Evolutionary conservation across 2,329 filamentous ascomycete species (phyloP).

Genomic region (Aspergillus pseudonomiae): DNA sequence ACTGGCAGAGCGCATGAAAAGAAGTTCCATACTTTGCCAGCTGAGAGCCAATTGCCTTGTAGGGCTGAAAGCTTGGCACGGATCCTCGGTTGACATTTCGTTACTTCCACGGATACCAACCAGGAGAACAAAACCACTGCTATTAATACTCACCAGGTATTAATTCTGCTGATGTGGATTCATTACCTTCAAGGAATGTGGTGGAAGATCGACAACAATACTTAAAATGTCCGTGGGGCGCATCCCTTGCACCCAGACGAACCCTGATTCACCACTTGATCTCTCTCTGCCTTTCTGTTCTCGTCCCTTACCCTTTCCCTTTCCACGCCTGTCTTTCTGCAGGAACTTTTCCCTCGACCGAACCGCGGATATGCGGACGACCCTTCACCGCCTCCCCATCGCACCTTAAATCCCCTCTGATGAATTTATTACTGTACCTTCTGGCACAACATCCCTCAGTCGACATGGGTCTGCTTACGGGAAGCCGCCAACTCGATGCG

Average conservation of each 20-base stretch:
- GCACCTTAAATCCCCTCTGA: neutral
- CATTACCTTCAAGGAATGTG: neutral
- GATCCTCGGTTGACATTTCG: constrained; percentile 11
- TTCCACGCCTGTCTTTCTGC: neutral
- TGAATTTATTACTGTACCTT: neutral
- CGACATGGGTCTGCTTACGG: constrained; percentile 33
- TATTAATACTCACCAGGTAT: no score
- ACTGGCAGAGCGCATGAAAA: neutral
- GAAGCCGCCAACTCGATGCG: constrained; percentile 20
- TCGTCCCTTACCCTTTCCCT: neutral
- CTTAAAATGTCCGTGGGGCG: neutral
- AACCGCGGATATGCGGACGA: neutral
- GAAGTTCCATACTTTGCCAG: no score
- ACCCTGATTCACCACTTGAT: neutral
- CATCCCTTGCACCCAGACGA: neutral
- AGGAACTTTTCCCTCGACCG: neutral
- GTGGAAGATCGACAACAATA: neutral
- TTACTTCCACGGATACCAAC: constrained; percentile 3
- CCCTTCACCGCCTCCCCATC: neutral
- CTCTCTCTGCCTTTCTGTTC: neutral
- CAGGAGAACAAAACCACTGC: no score
- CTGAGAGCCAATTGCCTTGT: constrained; percentile 21
- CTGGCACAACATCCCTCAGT: constrained; percentile 1
- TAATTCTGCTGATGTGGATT: neutral
- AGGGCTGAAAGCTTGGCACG: constrained; percentile 35